phyloP scores from a whole-genome alignment of 495 filamentous ascomycete genomes.

The Aspergillus taichungensis region DNA sequence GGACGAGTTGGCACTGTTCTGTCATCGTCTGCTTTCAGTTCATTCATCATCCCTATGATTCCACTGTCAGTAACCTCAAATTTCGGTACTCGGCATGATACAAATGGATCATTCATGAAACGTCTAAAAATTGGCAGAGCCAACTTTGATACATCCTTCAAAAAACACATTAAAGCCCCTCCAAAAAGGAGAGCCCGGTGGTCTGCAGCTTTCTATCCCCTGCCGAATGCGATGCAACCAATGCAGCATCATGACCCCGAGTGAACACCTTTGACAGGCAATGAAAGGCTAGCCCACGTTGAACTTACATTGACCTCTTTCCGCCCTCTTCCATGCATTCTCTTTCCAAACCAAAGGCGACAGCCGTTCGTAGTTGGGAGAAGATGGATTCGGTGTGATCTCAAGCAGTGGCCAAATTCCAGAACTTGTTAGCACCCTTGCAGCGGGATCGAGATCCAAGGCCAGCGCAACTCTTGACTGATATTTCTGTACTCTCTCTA shows the following conservation, averaged over 20 bases:
- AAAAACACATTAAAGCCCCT: no score
- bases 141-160: neutral
- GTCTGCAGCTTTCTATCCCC: neutral
- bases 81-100: no score
- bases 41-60: conserved; percentile 16
- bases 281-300: neutral
- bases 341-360: conserved; percentile 47
- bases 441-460: conserved; percentile 65
- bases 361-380: conserved; percentile 23
- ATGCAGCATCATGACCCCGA: neutral
- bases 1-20: conserved; percentile 55
- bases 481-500: conserved; percentile 57
- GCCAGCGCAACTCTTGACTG: conserved; percentile 73
- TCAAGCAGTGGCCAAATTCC: conserved; percentile 10
- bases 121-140: conserved; percentile 1
- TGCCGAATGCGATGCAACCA: neutral
- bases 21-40: conserved; percentile 5
- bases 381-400: conserved; percentile 18
- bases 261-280: neutral
- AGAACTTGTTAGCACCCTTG: conserved; percentile 45
- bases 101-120: neutral
- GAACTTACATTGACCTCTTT: conserved; percentile 40
- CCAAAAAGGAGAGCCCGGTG: no score
- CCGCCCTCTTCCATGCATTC: conserved; percentile 48
- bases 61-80: neutral